A percentile compares a stretch with the other conserved stretches of the same genome.
Evolutionary conservation across 768 basidiomycete genomes (phyloP).

Genomic region (Hypholoma sublateritium): DNA sequence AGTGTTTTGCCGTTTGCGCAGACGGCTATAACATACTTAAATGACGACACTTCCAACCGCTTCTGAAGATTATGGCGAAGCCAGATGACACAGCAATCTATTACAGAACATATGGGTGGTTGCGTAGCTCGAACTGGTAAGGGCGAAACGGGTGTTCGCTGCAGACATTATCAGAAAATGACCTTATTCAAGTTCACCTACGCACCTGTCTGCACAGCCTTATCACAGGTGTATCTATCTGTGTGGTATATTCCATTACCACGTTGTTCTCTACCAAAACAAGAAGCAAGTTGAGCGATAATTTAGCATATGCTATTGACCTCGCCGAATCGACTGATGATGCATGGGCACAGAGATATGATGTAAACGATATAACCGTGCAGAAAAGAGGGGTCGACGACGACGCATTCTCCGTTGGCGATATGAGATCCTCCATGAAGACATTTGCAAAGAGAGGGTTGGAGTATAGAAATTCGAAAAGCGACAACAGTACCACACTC

Average conservation of each 20-base stretch:
- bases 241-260: conserved; percentile 45
- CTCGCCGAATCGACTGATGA: conserved; percentile 58
- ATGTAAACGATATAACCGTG: conserved; percentile 56
- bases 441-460: conserved; percentile 52
- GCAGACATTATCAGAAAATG: not conserved
- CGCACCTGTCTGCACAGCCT: conserved; percentile 65
- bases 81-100: conserved; percentile 74
- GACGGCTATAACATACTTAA: conserved; percentile 41
- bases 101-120: conserved; percentile 52
- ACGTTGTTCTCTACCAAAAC: conserved; percentile 48
- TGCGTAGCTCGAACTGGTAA: conserved; percentile 37
- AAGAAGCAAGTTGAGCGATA: conserved; percentile 54
- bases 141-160: conserved; percentile 50
- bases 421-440: conserved; percentile 36
- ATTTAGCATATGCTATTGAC: conserved; percentile 60
- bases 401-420: conserved; percentile 19
- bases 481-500: conserved; percentile 53
- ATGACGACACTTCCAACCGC: conserved; percentile 54
- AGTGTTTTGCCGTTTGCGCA: not conserved
- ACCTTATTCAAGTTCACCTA: not conserved
- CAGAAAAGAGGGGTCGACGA: conserved; percentile 37
- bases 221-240: conserved; percentile 40
- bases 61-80: conserved; percentile 70
- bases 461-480: conserved; percentile 58
- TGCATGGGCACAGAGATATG: conserved; percentile 68